Evolutionary conservation across 2,329 filamentous ascomycete genomes (phyloP).

Genomic region (Rhexocercosporidium sp.): DNA sequence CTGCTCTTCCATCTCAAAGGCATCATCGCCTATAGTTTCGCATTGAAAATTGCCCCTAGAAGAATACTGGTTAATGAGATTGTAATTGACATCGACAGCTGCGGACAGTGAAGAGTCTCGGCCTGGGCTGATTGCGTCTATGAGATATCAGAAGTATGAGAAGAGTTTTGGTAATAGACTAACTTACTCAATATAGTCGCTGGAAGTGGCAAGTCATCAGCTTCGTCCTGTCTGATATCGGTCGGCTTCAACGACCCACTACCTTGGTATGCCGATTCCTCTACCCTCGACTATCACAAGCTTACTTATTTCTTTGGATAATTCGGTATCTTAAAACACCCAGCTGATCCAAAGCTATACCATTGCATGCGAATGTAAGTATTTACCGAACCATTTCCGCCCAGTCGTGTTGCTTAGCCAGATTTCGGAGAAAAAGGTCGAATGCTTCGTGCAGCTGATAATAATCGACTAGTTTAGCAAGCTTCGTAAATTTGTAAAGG

Average conservation of each 20-base stretch:
- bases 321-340: neutral
- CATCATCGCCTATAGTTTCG: neutral
- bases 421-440: neutral
- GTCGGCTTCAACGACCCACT: too few species aligned
- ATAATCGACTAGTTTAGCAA: conserved; percentile 20
- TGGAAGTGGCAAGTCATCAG: neutral
- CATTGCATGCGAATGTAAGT: neutral
- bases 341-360: neutral
- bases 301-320: neutral
- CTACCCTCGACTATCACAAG: neutral
- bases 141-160: neutral
- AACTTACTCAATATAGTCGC: neutral
- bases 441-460: conserved; percentile 21
- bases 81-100: neutral
- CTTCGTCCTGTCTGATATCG: neutral
- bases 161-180: too few species aligned
- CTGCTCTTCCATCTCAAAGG: neutral
- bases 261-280: neutral
- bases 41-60: neutral
- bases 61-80: neutral
- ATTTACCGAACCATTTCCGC: neutral
- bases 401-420: neutral
- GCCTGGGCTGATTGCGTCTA: neutral
- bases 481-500: neutral
- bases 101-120: neutral